Conservation (phyloP, 345 rosid genomes). For the Gossypium raimondii region DNA sequence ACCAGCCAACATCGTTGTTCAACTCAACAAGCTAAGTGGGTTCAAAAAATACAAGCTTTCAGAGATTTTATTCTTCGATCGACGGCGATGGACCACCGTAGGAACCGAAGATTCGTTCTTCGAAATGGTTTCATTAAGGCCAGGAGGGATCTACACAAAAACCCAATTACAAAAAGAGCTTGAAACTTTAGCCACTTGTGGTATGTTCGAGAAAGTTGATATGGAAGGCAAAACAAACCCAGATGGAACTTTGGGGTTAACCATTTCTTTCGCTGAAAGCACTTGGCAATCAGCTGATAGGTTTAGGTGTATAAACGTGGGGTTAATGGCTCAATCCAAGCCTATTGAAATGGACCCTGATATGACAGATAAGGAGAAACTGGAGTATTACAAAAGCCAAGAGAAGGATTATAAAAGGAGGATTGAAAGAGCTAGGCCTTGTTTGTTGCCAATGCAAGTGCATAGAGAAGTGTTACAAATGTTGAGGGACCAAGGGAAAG, state of each 20-base stretch:
- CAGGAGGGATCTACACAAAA: conserved; percentile 83
- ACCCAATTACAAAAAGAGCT: conserved; percentile 82
- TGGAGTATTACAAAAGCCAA: conserved; percentile 71
- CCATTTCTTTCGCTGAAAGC: neutral
- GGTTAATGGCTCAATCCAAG: conserved; percentile 74
- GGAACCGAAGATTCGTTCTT: conserved; percentile 91
- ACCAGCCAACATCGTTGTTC: conserved; percentile 81
- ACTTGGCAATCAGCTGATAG: conserved; percentile 20
- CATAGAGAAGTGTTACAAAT: conserved; percentile 63
- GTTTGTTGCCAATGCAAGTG: conserved; percentile 60
- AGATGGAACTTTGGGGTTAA: conserved; percentile 65
- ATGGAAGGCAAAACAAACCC: conserved; percentile 81
- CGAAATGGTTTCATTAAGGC: conserved; percentile 88
- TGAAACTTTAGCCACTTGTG: conserved; percentile 81
- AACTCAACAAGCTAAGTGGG: conserved; percentile 76
- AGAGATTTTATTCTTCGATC: conserved; percentile 75
- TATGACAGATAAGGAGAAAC: conserved; percentile 94
- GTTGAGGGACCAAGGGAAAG: conserved; percentile 76
- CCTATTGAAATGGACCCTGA: conserved; percentile 86
- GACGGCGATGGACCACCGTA: conserved; percentile 49
- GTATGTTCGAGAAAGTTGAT: conserved; percentile 98
- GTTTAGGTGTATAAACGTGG: conserved; percentile 88
- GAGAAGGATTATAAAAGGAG: conserved; percentile 91
- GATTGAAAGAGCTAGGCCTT: conserved; percentile 74
- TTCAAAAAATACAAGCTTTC: conserved; percentile 82